These are phyloP conservation scores for Chlamydomonas sphaeroides DNA, from an alignment of 139 green algal species.

Conservation along the genomic window DNA sequence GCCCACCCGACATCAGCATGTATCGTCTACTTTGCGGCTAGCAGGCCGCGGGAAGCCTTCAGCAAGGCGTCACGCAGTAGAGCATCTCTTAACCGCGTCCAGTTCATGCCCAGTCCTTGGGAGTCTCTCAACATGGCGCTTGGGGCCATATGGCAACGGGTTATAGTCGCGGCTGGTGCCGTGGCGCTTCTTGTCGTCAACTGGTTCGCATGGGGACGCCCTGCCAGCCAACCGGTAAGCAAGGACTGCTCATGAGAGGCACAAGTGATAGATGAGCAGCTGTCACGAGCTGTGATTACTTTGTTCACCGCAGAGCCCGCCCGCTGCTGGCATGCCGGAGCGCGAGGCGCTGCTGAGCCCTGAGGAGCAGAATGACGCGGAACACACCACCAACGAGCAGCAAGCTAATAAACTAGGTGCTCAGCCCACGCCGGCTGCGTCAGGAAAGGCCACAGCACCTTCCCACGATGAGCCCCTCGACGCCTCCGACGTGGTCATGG, in stretches of 20 bases:
- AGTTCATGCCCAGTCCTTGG: no score
- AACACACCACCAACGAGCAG: no score
- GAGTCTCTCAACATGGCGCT: neutral
- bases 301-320: neutral
- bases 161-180: neutral
- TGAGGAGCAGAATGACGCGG: no score
- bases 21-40: no score
- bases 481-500: constrained; percentile 7
- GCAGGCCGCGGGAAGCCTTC: no score
- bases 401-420: no score
- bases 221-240: neutral
- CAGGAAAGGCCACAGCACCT: no score
- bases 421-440: no score
- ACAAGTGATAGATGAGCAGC: neutral
- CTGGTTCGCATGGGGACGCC: constrained; percentile 15
- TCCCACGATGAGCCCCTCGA: neutral
- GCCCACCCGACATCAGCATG: no score
- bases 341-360: neutral
- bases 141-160: neutral
- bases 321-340: neutral
- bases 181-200: neutral
- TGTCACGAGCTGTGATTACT: neutral
- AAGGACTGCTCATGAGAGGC: neutral
- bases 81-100: no score
- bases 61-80: no score